Evolutionary conservation across 768 basidiomycete species (phyloP), one percentile per base, ranked within the genome.

Genomic region (Russula virescens): DNA sequence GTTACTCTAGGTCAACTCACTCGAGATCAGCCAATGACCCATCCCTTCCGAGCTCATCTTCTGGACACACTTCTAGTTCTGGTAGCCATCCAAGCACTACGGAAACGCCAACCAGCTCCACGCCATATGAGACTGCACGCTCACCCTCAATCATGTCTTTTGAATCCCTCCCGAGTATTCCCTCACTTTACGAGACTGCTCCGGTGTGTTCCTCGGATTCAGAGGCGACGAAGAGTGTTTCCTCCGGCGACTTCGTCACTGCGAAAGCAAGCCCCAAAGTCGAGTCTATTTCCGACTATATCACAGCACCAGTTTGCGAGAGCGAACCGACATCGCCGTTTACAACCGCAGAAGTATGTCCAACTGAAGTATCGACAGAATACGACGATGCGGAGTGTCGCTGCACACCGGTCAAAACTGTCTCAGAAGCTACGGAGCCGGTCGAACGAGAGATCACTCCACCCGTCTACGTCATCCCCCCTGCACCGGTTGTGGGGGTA

Each of bases 101-200:
- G 0, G 40, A 43, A 16, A 66, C 66, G 7, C 64, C 54, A 46
- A 50, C 63, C 23, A 60, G 47, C 18, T 56, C 67, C 13, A 66
- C 60, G 1, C 59, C 81, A 2, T 87, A 84, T 65, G 73, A 79
- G 34, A 73, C 77, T 2, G 75, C 80, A 5, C 78, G 81, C 0
- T 75, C 78, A 0, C 81, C 81, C 9, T 67, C 66, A 1, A 75
- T 73, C 13, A 74, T 77, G 7, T 85, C 84, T 0, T 84, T 81
- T 71, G 76, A 76, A 60, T 85, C 84, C 6, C 72, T 85, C 59
- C 83, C 84, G 0, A 81, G 80, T 4, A 85, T 85, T 64, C 84
- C 84, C 14, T 84, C 82, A 5, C 70, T 73, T 59, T 75, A 73
- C 61, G 69, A 71, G 60, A 77, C 75, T 0, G 76, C 73, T 11